Conservation (phyloP, 805 yeast species). For the Candida namnaoensis region DNA sequence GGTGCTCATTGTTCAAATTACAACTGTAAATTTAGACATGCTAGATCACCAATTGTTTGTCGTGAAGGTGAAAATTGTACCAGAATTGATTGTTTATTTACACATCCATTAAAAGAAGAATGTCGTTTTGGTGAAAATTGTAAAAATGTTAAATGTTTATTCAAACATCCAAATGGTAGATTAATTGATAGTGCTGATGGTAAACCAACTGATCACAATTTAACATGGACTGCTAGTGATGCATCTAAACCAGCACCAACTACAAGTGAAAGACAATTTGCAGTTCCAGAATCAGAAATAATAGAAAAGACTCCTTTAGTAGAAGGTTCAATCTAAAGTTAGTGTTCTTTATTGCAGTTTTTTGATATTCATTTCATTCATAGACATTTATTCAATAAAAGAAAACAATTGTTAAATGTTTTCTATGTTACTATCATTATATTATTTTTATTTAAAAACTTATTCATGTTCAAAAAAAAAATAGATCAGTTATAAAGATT, state of each 20-base stretch:
- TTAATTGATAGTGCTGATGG: constrained; percentile 18
- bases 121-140: constrained; percentile 79
- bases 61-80: constrained; percentile 76
- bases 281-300: constrained; percentile 66
- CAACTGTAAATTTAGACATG: constrained; percentile 80
- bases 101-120: constrained; percentile 72
- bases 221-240: constrained; percentile 15
- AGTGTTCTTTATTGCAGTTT: too few relatives aligned
- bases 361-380: too few relatives aligned
- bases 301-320: constrained; percentile 58
- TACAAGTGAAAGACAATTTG: constrained; percentile 61
- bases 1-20: constrained; percentile 69
- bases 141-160: constrained; percentile 62
- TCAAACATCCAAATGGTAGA: constrained; percentile 78
- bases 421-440: too few relatives aligned
- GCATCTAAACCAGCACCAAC: constrained; percentile 18
- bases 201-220: constrained; percentile 7
- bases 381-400: too few relatives aligned
- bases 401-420: too few relatives aligned
- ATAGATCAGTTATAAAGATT: too few relatives aligned
- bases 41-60: constrained; percentile 63
- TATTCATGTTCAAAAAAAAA: too few relatives aligned
- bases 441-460: too few relatives aligned
- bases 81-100: constrained; percentile 72
- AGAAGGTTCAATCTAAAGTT: constrained; percentile 14